Percentiles rank a stretch among this genome's conserved stretches.
These are phyloP conservation scores for Boletales sp. DNA, from an alignment of 768 basidiomycete genomes.

Conservation along the genomic window DNA sequence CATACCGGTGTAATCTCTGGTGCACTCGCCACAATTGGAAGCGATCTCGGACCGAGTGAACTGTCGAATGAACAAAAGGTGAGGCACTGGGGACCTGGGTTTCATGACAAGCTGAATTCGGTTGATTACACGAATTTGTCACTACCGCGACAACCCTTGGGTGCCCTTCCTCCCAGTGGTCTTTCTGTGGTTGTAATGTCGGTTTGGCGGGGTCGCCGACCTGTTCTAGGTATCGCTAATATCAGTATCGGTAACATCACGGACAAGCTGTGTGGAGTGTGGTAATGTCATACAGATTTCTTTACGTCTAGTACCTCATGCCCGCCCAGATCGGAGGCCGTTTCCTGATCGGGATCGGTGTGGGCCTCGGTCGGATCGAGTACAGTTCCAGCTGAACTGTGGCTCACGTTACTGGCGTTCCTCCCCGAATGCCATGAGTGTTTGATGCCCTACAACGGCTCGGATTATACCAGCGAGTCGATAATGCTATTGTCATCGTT, in stretches of 20 bases:
- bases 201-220: slow-evolving; percentile 65
- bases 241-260: slow-evolving; percentile 64
- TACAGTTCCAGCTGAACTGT: slow-evolving; percentile 60
- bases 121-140: slow-evolving; percentile 59
- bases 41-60: slow-evolving; percentile 55
- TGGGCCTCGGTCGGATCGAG: slow-evolving; percentile 77
- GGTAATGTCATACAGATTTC: slow-evolving; percentile 34
- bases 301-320: not conserved
- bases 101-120: not conserved
- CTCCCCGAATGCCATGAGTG: slow-evolving; percentile 77
- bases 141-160: slow-evolving; percentile 74
- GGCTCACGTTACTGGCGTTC: no score
- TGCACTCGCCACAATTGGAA: slow-evolving; percentile 68
- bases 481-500: no score
- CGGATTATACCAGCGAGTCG: not conserved
- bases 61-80: slow-evolving; percentile 67
- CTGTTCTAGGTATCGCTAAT: slow-evolving; percentile 64
- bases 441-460: not conserved
- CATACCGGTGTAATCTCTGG: no score
- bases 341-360: slow-evolving; percentile 71
- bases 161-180: slow-evolving; percentile 74
- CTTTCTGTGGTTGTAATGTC: slow-evolving; percentile 65
- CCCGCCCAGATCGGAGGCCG: slow-evolving; percentile 58
- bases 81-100: not conserved
- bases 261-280: slow-evolving; percentile 69